Conservation (phyloP, 2,329 filamentous ascomycete genomes). For the Neonectria neomacrospora region DNA sequence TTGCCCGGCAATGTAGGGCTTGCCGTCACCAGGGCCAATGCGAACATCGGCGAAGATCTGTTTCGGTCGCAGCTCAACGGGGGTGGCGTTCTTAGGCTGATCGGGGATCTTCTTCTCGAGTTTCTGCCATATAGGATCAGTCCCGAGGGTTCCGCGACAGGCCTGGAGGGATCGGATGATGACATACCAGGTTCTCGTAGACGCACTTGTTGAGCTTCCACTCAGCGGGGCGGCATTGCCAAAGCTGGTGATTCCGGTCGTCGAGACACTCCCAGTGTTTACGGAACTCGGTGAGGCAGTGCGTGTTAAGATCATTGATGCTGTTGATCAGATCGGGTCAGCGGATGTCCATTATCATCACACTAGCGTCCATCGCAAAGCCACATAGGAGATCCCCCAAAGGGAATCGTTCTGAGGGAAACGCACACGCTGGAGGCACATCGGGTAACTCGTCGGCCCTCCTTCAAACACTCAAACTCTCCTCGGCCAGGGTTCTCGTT, state of each 20-base stretch:
- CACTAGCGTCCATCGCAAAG: neutral
- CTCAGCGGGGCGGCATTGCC: constrained; percentile 91
- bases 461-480: constrained; percentile 94
- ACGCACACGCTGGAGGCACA: constrained; percentile 96
- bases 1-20: constrained; percentile 54
- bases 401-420: neutral
- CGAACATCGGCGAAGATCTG: constrained; percentile 70
- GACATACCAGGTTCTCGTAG: constrained; percentile 89
- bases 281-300: constrained; percentile 91
- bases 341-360: constrained; percentile 11
- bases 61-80: constrained; percentile 77
- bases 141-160: neutral
- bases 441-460: constrained; percentile 94
- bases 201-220: constrained; percentile 95
- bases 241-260: constrained; percentile 97
- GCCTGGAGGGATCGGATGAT: neutral
- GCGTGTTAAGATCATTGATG: constrained; percentile 94
- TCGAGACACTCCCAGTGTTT: constrained; percentile 96
- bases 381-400: neutral
- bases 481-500: constrained; percentile 89
- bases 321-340: constrained; percentile 57
- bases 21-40: constrained; percentile 55
- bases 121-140: constrained; percentile 63
- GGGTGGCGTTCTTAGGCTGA: constrained; percentile 73
- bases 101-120: constrained; percentile 85